Evolutionary conservation across 192 early-diverging fungal genomes (phyloP), one percentile per base, ranked within the genome.

Genomic region (Radiomyces spectabilis): DNA sequence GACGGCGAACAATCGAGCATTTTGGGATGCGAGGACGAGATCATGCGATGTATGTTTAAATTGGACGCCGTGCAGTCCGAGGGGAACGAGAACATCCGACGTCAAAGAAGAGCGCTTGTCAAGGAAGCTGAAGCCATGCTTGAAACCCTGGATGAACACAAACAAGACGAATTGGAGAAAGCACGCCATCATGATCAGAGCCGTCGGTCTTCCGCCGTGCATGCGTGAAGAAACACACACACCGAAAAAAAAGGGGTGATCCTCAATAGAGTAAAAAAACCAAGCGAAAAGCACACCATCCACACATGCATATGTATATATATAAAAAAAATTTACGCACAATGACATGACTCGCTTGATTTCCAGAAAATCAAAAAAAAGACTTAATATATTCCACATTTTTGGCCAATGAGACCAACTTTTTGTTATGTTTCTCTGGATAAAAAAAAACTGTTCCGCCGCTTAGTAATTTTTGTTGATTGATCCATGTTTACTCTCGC

Each of bases 1-100:
- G n/a, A n/a, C n/a, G n/a, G n/a, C n/a, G n/a, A 43, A 57, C 6
- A 68, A 68, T 29, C 59, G 55, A 3, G 42, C 42, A 37, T 62
- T 68, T 21, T 68, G 5, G 18, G 24, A 1, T 68, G 63, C 29
- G 66, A 68, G 53, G 58, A 68, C 22, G 53, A 57, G 24, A 47
- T 68, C 10, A 62, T 68, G 55, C 53, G 53, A 19, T 19, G 51
- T 15, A 15, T 68, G 21, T 15, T 68, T 15, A 38, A 56, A 29
- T 38, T 68, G 2, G 66, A 68, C 30, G 41, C 40, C 15, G 42
- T 68, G 19, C 12, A 45, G 8, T 62, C 59, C 9, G 33, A 62
- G 31, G 66, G 59, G 15, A 38, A 62, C 3, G 26, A 45, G 13
- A 48, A 18, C 15, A 45, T 68, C 6, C 41, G 60, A 26, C 33